Conservation (phyloP, 2,329 filamentous ascomycete species). For the Thyridium curvatum region DNA sequence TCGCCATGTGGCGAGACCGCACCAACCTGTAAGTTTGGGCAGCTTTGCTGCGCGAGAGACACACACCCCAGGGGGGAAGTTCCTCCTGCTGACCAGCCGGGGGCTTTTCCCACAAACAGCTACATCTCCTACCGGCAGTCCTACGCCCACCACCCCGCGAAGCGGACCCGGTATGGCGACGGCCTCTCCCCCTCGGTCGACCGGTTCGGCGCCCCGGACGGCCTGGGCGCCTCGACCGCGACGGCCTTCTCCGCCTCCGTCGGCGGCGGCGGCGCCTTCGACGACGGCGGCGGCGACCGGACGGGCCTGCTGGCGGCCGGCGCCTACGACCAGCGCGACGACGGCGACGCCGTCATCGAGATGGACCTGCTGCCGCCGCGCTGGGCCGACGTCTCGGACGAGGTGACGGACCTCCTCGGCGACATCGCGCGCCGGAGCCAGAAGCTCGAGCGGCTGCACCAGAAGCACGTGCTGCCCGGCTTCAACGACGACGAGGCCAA, state of each 20-base stretch:
- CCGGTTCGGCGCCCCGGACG: conserved; percentile 30
- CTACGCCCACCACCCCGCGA: conserved; percentile 88
- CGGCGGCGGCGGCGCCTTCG: conserved; percentile 47
- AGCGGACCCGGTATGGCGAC: conserved; percentile 65
- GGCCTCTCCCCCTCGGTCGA: conserved; percentile 16
- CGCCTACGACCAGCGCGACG: conserved; percentile 72
- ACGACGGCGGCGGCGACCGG: conserved; percentile 46
- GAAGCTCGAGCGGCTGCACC: conserved; percentile 84
- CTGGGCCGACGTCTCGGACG: conserved; percentile 93
- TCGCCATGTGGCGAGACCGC: conserved; percentile 96
- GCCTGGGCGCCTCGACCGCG: conserved; percentile 49
- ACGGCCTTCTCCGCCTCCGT: conserved; percentile 41
- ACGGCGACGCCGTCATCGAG: conserved; percentile 93
- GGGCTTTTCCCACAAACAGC: conserved; percentile 40
- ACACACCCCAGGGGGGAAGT: too few species aligned
- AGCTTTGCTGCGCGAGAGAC: too few species aligned
- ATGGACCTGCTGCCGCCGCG: conserved; percentile 95
- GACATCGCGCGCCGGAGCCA: conserved; percentile 79
- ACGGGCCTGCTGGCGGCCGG: conserved; percentile 79
- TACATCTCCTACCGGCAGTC: conserved; percentile 99
- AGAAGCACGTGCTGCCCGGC: conserved; percentile 92
- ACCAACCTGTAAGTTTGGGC: conserved; percentile 92
- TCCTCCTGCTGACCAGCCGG: conserved; percentile 4
- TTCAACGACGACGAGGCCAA: conserved; percentile 95
- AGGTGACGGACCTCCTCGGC: conserved; percentile 76